Conservation (phyloP, 768 basidiomycete genomes). For the Rhizopogon vinicolor region DNA sequence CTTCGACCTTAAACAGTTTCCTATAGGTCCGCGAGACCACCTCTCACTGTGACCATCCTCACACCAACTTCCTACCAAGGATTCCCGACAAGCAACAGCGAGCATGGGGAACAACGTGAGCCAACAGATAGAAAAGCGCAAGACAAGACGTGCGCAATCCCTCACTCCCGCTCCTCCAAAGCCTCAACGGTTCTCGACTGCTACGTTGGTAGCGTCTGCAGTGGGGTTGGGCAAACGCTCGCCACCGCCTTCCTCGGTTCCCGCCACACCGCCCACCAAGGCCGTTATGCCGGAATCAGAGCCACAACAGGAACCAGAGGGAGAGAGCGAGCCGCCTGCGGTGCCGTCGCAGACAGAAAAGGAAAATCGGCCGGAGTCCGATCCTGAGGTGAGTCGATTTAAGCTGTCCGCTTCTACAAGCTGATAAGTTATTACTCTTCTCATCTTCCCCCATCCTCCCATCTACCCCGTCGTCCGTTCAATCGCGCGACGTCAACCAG, state of each 20-base stretch:
- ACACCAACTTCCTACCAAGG: not conserved
- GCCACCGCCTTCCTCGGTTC: conserved; percentile 17
- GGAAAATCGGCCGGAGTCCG: conserved; percentile 23
- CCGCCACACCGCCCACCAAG: conserved; percentile 11
- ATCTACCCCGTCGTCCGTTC: not conserved
- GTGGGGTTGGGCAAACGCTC: conserved; percentile 22
- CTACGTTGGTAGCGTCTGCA: not conserved
- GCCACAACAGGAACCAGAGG: conserved; percentile 12
- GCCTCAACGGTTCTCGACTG: conserved; percentile 17
- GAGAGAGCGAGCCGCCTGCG: conserved; percentile 5
- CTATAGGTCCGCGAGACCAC: not conserved
- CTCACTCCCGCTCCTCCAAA: conserved; percentile 20
- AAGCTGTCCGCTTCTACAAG: conserved; percentile 1
- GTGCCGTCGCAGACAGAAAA: conserved; percentile 8
- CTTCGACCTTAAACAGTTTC: not conserved
- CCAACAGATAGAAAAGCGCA: conserved; percentile 19
- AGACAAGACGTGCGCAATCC: conserved; percentile 18
- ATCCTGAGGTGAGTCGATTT: conserved; percentile 13
- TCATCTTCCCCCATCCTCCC: conserved; percentile 3
- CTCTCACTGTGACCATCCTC: not conserved
- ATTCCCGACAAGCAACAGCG: not conserved
- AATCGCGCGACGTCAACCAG: conserved; percentile 10
- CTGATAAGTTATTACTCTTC: not conserved
- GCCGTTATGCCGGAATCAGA: conserved; percentile 7
- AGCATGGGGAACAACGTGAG: conserved; percentile 25